Percentiles rank a stretch among this genome's conserved stretches.
Conservation (phyloP, 768 basidiomycete genomes). For the Epithele typhae region DNA sequence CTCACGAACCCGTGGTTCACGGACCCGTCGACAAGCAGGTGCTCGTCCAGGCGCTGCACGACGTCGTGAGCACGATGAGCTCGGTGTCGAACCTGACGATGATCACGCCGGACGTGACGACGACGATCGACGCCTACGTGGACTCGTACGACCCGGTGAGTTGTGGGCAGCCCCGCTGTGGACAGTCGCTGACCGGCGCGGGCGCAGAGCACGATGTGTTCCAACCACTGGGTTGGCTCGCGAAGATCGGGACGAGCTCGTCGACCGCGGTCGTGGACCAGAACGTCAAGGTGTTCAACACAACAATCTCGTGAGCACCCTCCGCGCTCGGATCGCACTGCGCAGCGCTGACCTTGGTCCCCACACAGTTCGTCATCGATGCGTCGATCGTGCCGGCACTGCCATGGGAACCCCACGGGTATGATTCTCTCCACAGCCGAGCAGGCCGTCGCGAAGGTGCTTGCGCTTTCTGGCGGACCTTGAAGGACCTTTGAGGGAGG, state of each 20-base stretch:
- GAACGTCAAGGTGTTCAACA: constrained; percentile 49
- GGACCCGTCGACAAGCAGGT: constrained; percentile 53
- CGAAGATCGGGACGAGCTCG: constrained; percentile 37
- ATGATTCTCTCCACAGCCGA: constrained; percentile 54
- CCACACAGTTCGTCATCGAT: constrained; percentile 49
- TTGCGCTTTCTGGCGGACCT: constrained; percentile 51
- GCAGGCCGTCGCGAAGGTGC: constrained; percentile 51
- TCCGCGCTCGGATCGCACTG: constrained; percentile 19
- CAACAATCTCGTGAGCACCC: constrained; percentile 31
- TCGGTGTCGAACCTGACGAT: constrained; percentile 47
- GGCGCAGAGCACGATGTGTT: constrained; percentile 37
- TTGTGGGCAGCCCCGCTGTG: neutral
- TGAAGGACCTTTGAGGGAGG: too few relatives aligned
- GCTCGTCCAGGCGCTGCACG: constrained; percentile 46
- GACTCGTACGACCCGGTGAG: constrained; percentile 27
- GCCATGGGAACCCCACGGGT: constrained; percentile 59
- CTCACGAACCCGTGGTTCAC: constrained; percentile 55
- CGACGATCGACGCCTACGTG: constrained; percentile 51
- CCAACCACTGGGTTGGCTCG: constrained; percentile 63
- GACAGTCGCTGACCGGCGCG: neutral
- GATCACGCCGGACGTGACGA: constrained; percentile 58
- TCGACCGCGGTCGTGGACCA: constrained; percentile 47
- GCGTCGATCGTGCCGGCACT: constrained; percentile 47
- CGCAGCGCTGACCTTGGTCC: constrained; percentile 31
- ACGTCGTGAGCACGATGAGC: constrained; percentile 40